A percentile compares a stretch with the other conserved stretches of the same genome.
Conservation (phyloP, 192 early-diverging fungal genomes). For the Borealophlyctis nickersoniae region DNA sequence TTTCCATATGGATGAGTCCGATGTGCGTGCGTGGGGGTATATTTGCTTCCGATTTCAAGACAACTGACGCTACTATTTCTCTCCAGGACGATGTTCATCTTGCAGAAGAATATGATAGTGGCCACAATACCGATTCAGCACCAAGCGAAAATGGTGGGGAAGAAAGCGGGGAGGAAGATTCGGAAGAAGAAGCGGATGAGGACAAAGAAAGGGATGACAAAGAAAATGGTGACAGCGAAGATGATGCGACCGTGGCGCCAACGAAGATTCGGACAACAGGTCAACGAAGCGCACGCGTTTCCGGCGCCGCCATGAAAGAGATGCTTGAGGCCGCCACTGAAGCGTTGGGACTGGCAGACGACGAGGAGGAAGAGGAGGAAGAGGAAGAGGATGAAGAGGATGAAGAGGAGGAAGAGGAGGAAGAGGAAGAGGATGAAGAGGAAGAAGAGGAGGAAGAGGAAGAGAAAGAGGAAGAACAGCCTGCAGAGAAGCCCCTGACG, state of each 20-base stretch:
- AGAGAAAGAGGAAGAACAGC: slow-evolving; percentile 13
- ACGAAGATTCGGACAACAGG: no score
- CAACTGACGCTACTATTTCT: no score
- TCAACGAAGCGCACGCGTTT: background rate
- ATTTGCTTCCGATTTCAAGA: no score
- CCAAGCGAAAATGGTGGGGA: slow-evolving; percentile 1
- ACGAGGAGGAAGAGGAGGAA: slow-evolving; percentile 17
- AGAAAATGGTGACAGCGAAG: background rate
- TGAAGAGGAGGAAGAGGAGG: background rate
- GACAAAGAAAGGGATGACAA: slow-evolving; percentile 9
- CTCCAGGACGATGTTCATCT: background rate
- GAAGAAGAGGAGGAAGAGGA: slow-evolving; percentile 15
- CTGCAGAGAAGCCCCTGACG: background rate
- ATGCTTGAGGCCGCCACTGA: background rate
- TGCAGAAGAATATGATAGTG: slow-evolving; percentile 28
- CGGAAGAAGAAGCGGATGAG: slow-evolving; percentile 16
- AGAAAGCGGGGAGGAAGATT: background rate
- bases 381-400: slow-evolving; percentile 10
- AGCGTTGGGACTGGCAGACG: slow-evolving; percentile 8
- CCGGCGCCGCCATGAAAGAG: background rate
- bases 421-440: slow-evolving; percentile 11
- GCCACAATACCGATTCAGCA: slow-evolving; percentile 10
- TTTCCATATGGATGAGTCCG: slow-evolving; percentile 4
- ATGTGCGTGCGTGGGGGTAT: background rate
- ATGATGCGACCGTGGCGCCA: no score